Evolutionary conservation across 331 rosid species (phyloP), one percentile per base, ranked within the genome.

Genomic region (Phaseolus coccineus): DNA sequence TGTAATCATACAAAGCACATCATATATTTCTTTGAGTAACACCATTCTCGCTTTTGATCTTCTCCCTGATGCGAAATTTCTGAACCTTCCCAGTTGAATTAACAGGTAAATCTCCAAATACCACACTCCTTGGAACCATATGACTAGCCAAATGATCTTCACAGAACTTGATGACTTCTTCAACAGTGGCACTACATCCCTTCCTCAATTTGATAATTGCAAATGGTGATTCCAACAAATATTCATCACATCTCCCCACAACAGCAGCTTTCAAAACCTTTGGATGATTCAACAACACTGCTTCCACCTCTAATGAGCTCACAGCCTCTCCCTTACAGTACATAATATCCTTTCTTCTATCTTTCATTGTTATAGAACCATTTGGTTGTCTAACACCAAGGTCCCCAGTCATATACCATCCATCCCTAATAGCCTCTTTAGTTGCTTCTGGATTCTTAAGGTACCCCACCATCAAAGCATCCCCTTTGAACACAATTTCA

Each of bases 81-180:
- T 94, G 97, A 4, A 91, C 88, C 80, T 92, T 94, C 46, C 98
- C 97, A 8, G 91, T 91, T n/a, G 98, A 88, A 85, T 85, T 94
- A 40, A 87, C 69, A 14, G 93, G 97, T 87, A 94, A 79, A 84
- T 94, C 95, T 55, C 85, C 97, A 79, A 94, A 92, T 0, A 91
- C 52, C 40, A 92, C 86, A 27, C 42, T 84, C 76, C 73, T 64
- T 0, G 98, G 98, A 53, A 92, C 91, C 98, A 92, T 94, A 78
- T 78, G 74, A 62, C 46, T 66, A 1, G 84, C 88, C 91, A 94
- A 77, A 28, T 79, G 74, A 15, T 69, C 67, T 71, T 81, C 82
- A 85, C 98, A 94, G 37, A 89, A 94, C 78, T 77, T 71, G 7
- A 85, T 51, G 19, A 94, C 86, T 73, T 89, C 95, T 65, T 84